A percentile compares a stretch with the other conserved stretches of the same genome.
phyloP scores from a whole-genome alignment of 2,329 filamentous ascomycete genomes.

The Aspergillus glaucus region DNA sequence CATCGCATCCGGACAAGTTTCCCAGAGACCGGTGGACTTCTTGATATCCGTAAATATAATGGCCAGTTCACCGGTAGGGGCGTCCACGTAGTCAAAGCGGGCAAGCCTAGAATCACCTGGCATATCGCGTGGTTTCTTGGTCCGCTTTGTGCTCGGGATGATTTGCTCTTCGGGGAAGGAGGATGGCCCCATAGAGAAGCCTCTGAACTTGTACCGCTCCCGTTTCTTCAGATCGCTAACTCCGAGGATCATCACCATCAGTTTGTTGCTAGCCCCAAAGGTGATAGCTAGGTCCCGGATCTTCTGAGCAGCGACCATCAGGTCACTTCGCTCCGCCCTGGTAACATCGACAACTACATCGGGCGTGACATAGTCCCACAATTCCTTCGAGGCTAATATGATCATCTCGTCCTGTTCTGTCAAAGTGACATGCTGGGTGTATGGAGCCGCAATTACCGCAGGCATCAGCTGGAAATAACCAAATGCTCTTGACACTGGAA shows the following conservation, averaged over 20 bases:
- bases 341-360: slow-evolving; percentile 90
- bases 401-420: slow-evolving; percentile 91
- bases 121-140: slow-evolving; percentile 52
- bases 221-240: slow-evolving; percentile 84
- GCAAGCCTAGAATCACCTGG: slow-evolving; percentile 80
- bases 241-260: slow-evolving; percentile 98
- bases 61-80: slow-evolving; percentile 81
- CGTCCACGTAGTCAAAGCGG: slow-evolving; percentile 83
- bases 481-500: slow-evolving; percentile 90
- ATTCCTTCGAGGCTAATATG: slow-evolving; percentile 79
- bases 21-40: slow-evolving; percentile 93
- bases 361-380: slow-evolving; percentile 91
- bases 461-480: slow-evolving; percentile 92
- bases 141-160: slow-evolving; percentile 57
- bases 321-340: slow-evolving; percentile 73
- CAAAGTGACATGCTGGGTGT: slow-evolving; percentile 71
- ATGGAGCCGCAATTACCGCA: slow-evolving; percentile 82
- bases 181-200: slow-evolving; percentile 76
- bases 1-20: slow-evolving; percentile 92
- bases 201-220: slow-evolving; percentile 67
- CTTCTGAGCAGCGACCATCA: slow-evolving; percentile 94
- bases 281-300: slow-evolving; percentile 91
- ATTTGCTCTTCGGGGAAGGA: slow-evolving; percentile 59
- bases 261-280: slow-evolving; percentile 87
- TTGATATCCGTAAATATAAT: slow-evolving; percentile 99